A percentile compares a stretch with the other conserved stretches of the same genome.
Evolutionary conservation across 768 basidiomycete species (phyloP).

Genomic region (Chalciporus sphaerocephalus): DNA sequence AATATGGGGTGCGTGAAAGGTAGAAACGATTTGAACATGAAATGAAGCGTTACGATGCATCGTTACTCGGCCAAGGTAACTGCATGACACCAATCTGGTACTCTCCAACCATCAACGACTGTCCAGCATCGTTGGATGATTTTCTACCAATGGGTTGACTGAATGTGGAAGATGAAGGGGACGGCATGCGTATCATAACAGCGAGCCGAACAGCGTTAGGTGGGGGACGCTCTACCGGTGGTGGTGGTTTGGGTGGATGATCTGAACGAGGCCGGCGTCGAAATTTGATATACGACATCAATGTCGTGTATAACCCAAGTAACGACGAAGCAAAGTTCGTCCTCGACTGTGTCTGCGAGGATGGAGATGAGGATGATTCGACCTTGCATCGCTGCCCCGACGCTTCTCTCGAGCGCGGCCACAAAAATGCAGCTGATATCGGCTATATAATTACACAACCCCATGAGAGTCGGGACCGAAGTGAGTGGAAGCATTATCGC

Average conservation of each 20-base stretch:
- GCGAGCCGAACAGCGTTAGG: slow-evolving; percentile 36
- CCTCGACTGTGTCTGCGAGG: not conserved
- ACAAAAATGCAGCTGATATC: slow-evolving; percentile 18
- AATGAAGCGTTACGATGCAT: slow-evolving; percentile 5
- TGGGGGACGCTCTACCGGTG: slow-evolving; percentile 6
- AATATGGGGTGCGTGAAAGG: not conserved
- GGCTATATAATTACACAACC: slow-evolving; percentile 20
- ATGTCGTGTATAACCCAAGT: not conserved
- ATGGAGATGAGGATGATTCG: not conserved
- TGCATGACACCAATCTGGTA: slow-evolving; percentile 44
- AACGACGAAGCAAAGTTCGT: not conserved
- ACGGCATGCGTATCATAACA: slow-evolving; percentile 48
- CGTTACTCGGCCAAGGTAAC: slow-evolving; percentile 32
- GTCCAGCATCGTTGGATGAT: slow-evolving; percentile 5
- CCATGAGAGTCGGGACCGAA: not conserved
- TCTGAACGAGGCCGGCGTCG: slow-evolving; percentile 3
- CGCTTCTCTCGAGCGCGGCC: slow-evolving; percentile 11
- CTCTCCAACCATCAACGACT: slow-evolving; percentile 23
- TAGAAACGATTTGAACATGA: too few relatives aligned
- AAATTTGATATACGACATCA: slow-evolving; percentile 6
- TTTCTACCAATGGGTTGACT: not conserved
- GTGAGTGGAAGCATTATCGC: not conserved
- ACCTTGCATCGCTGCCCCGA: not conserved
- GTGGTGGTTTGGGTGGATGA: slow-evolving; percentile 9
- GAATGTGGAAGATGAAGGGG: slow-evolving; percentile 2